phyloP scores from a whole-genome alignment of 768 basidiomycete species.

The Suillus alpinus region DNA sequence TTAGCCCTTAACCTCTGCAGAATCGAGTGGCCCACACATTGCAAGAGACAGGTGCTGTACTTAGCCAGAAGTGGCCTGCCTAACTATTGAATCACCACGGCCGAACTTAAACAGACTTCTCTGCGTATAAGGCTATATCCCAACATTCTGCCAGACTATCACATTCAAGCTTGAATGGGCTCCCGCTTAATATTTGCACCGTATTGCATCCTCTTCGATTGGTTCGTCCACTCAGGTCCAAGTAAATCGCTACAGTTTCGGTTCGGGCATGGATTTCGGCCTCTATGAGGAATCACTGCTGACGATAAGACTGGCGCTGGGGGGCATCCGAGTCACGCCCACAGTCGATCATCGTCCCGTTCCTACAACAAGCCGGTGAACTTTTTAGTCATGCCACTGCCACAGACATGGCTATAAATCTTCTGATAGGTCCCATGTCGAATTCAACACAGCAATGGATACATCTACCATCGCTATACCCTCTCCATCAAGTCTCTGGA shows the following conservation, averaged over 20 bases:
- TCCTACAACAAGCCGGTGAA: not conserved
- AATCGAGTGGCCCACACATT: too few relatives aligned
- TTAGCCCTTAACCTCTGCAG: too few relatives aligned
- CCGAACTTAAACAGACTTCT: too few relatives aligned
- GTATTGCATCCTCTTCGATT: too few relatives aligned
- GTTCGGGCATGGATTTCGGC: not conserved
- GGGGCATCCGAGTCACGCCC: not conserved
- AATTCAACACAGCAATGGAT: not conserved
- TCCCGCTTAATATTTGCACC: not conserved
- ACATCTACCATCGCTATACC: not conserved
- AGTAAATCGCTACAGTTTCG: not conserved
- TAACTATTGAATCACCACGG: too few relatives aligned
- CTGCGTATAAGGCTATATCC: too few relatives aligned
- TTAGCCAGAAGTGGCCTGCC: too few relatives aligned
- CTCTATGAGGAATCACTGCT: not conserved
- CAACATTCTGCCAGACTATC: not conserved
- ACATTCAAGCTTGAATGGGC: not conserved
- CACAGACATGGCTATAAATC: not conserved
- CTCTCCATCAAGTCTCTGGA: not conserved
- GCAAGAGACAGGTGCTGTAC: too few relatives aligned
- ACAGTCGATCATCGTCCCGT: not conserved
- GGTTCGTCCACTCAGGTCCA: too few relatives aligned
- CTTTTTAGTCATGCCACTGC: not conserved
- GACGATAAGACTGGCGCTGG: not conserved
- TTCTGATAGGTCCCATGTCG: not conserved